Percentiles rank a stretch among this genome's conserved stretches.
These are phyloP conservation scores for Globisporangium nagaii DNA, from an alignment of 352 stramenopile genomes.

Conservation along the genomic window DNA sequence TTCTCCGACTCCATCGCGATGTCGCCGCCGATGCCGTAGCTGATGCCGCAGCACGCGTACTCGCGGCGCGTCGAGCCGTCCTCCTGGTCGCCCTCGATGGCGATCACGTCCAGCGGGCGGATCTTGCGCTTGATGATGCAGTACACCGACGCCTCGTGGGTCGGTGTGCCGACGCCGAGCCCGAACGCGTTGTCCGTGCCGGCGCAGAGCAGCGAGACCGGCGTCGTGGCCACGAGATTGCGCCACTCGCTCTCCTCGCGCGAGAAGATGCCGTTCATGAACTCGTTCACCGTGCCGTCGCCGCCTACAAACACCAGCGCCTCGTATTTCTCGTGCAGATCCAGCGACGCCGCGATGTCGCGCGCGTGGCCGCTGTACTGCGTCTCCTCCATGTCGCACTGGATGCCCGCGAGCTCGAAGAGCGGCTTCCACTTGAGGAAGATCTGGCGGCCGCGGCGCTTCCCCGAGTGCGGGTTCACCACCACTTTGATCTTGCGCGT, in stretches of 20 bases:
- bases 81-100: slow-evolving; percentile 37
- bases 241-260: slow-evolving; percentile 69
- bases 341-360: slow-evolving; percentile 58
- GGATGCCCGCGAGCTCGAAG: slow-evolving; percentile 55
- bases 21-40: slow-evolving; percentile 66
- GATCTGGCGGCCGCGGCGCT: slow-evolving; percentile 51
- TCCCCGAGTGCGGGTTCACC: slow-evolving; percentile 70
- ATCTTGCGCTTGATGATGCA: slow-evolving; percentile 84
- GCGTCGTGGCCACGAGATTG: slow-evolving; percentile 62
- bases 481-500: slow-evolving; percentile 68
- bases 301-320: slow-evolving; percentile 74
- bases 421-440: slow-evolving; percentile 56
- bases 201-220: slow-evolving; percentile 61
- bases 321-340: slow-evolving; percentile 61
- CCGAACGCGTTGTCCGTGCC: slow-evolving; percentile 80
- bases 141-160: slow-evolving; percentile 59
- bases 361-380: slow-evolving; percentile 65
- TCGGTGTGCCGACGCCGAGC: slow-evolving; percentile 59
- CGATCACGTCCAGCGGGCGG: slow-evolving; percentile 62
- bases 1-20: slow-evolving; percentile 72
- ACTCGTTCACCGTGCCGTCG: slow-evolving; percentile 80
- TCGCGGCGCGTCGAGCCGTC: slow-evolving; percentile 47
- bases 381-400: slow-evolving; percentile 75
- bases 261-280: slow-evolving; percentile 78
- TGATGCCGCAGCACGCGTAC: slow-evolving; percentile 73